Conservation (phyloP, 495 filamentous ascomycete genomes). For the Cenococcum geophilum region DNA sequence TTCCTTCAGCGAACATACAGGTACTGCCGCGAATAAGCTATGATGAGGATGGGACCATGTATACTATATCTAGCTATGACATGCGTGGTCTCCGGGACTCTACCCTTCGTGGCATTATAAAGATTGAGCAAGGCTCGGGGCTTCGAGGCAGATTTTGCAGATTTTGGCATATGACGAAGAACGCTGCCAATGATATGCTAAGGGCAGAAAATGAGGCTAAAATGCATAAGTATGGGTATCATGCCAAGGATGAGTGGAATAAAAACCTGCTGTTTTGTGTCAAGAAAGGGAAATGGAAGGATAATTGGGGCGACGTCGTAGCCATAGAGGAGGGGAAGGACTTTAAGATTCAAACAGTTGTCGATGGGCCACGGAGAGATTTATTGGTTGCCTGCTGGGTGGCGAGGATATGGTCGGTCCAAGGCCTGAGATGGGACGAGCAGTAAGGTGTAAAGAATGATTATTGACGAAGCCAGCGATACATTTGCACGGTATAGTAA, state of each 20-base stretch:
- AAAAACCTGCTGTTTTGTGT: slow-evolving; percentile 20
- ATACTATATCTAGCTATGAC: slow-evolving; percentile 17
- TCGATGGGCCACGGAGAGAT: slow-evolving; percentile 14
- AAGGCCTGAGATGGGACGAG: slow-evolving; percentile 19
- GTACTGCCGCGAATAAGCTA: slow-evolving; percentile 8
- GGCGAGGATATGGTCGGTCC: slow-evolving; percentile 15
- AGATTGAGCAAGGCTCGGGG: slow-evolving; percentile 12
- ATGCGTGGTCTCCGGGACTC: slow-evolving; percentile 17
- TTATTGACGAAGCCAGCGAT: too few species aligned
- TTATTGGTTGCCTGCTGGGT: slow-evolving; percentile 26
- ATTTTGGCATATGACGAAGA: slow-evolving; percentile 15
- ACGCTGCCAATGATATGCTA: slow-evolving; percentile 19
- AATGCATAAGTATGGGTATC: slow-evolving; percentile 30
- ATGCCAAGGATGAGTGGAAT: slow-evolving; percentile 27
- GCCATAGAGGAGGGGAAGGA: slow-evolving; percentile 8
- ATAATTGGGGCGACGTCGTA: slow-evolving; percentile 8
- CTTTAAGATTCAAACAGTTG: slow-evolving; percentile 10
- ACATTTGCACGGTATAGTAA: too few species aligned
- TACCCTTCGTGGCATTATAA: slow-evolving; percentile 18
- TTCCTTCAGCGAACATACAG: not conserved
- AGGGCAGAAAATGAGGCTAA: slow-evolving; percentile 23
- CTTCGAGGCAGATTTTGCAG: not conserved
- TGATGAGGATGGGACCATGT: slow-evolving; percentile 27
- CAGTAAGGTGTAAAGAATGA: too few species aligned
- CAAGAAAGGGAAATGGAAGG: slow-evolving; percentile 20